Base-by-base conservation (phyloP, 768 basidiomycete species). In the Lactarius tabidus region DNA sequence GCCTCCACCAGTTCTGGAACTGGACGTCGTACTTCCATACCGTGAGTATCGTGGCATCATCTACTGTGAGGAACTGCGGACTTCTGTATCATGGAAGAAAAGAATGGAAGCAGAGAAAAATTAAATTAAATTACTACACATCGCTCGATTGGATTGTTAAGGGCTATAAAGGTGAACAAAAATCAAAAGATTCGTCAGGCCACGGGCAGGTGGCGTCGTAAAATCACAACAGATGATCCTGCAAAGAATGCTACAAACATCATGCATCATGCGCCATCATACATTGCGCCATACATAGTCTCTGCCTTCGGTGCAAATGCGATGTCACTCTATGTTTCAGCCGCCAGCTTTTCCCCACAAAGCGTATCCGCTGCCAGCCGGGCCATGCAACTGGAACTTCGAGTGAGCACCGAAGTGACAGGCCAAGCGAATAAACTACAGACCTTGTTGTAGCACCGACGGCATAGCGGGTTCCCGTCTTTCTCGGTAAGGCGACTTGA, bases 281-380 rank as follows among this genome's bases (percentile, higher is more conserved):
- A 68, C 54, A 67, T 53, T n/a, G 51, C 57, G 62, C 60, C 51
- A 38, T 41, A 63, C 43, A 58, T 41, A 36, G 55, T 55, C 51
- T 35, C 52, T 41, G 35, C 61, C 26, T 52, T 52, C 53, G 43
- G 14, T 7, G 28, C 26, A 31, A 15, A 57, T 17, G 33, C 62
- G 48, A 12, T 33, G 33, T 61, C 56, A 38, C 31, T 6, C 28
- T 56, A 51, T 26, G 20, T 41, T 59, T 74, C 67, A 83, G 60
- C 79, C 79, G 33, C 82, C 82, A 0, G 79, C 76, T 65, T 80
- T 82, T 33, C 84, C 84, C 2, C 88, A 74, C 38, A 91, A 73
- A n/a, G 89, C 90, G 72, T 91, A 91, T 28, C 90, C 90, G 64
- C 77, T 80, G 26, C 90, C 90, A 71, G 84, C 83, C 0, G 90